Percentiles rank a stretch among this genome's conserved stretches.
phyloP scores from a whole-genome alignment of 2,329 filamentous ascomycete genomes.

The Exophiala calicioides region DNA sequence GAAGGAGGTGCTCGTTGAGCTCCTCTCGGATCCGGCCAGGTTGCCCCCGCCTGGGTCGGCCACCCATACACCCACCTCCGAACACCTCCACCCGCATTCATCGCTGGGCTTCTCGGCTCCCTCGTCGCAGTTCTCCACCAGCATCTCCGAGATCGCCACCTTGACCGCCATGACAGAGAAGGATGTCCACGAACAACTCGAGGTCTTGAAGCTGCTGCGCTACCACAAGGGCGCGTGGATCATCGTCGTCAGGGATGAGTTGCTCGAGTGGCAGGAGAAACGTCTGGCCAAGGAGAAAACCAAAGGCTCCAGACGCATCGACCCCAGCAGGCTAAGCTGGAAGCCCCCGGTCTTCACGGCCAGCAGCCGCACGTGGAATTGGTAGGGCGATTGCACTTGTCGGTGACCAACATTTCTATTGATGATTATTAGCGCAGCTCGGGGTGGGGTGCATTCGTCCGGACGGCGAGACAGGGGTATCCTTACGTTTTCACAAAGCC shows the following conservation, averaged over 20 bases:
- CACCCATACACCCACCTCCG: constrained; percentile 27
- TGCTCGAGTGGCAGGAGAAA: constrained; percentile 68
- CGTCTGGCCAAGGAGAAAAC: constrained; percentile 76
- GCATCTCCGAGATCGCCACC: constrained; percentile 79
- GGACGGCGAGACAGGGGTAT: no score
- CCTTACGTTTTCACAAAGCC: no score
- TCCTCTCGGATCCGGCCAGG: constrained; percentile 73
- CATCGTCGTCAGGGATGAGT: constrained; percentile 83
- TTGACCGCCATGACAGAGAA: constrained; percentile 92
- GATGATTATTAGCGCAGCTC: constrained; percentile 12
- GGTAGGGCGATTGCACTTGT: constrained; percentile 54
- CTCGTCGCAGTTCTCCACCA: constrained; percentile 52
- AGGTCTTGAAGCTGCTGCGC: constrained; percentile 90
- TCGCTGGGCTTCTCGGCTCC: constrained; percentile 19
- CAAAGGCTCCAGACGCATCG: constrained; percentile 74
- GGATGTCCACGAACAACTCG: constrained; percentile 91
- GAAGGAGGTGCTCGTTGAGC: constrained; percentile 89
- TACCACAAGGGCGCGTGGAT: constrained; percentile 98
- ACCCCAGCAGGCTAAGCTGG: constrained; percentile 81
- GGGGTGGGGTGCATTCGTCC: no score
- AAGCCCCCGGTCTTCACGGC: constrained; percentile 95
- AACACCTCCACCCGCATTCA: constrained; percentile 29
- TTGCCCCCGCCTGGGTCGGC: constrained; percentile 32
- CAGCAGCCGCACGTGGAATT: constrained; percentile 89
- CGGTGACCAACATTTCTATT: background rate